Conservation (phyloP, 345 rosid genomes). For the Camelina neglecta region DNA sequence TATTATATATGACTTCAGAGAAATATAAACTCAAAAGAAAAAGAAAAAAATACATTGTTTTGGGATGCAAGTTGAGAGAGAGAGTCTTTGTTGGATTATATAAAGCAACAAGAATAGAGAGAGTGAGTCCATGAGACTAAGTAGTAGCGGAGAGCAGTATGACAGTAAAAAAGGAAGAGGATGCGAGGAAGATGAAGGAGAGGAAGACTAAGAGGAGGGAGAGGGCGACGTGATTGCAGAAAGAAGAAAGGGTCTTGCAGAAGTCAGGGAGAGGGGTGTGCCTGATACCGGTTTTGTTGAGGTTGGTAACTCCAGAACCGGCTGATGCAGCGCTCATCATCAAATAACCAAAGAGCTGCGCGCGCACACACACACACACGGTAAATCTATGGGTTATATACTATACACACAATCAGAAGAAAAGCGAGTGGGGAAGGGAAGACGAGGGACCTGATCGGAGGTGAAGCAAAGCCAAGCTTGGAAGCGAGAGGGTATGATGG, state of each 20-base stretch:
- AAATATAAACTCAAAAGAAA: neutral
- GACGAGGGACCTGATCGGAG: conserved; percentile 68
- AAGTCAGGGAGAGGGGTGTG: conserved; percentile 80
- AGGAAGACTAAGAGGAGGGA: conserved; percentile 76
- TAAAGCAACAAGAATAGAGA: conserved; percentile 15
- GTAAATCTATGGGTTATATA: neutral
- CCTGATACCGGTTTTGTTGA: conserved; percentile 77
- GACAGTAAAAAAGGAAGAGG: conserved; percentile 63
- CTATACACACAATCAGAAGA: neutral
- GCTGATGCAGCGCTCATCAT: conserved; percentile 83
- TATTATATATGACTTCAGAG: neutral
- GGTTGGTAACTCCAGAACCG: conserved; percentile 74
- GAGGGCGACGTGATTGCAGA: conserved; percentile 75
- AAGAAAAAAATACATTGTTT: conserved; percentile 15
- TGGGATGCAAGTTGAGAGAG: neutral
- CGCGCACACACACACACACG: neutral
- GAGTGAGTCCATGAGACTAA: conserved; percentile 23
- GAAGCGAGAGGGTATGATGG: conserved; percentile 58
- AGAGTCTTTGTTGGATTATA: conserved; percentile 7
- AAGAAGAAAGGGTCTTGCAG: conserved; percentile 71
- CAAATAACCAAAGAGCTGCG: conserved; percentile 68
- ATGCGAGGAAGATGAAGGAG: conserved; percentile 57
- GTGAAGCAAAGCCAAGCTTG: conserved; percentile 86
- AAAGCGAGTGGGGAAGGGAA: neutral
- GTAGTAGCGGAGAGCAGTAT: conserved; percentile 57